Percentiles rank a stretch among this genome's conserved stretches.
These are phyloP conservation scores for Asclepias syriaca DNA, from an alignment of 257 asterid species.

Conservation along the genomic window DNA sequence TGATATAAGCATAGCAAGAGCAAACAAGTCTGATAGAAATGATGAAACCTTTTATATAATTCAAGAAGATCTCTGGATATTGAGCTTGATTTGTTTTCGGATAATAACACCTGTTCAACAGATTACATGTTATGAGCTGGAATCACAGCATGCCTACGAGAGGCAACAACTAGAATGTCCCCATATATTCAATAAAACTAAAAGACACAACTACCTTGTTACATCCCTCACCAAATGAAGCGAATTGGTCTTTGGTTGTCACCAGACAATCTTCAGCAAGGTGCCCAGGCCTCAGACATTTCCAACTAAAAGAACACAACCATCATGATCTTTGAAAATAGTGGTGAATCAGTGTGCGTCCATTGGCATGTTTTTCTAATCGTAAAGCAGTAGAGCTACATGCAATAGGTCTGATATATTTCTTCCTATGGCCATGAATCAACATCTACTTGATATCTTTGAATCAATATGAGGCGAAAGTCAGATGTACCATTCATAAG, in stretches of 20 bases:
- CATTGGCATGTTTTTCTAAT: not conserved
- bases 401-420: not conserved
- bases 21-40: conserved; percentile 7
- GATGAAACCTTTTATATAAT: conserved; percentile 68
- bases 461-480: conserved; percentile 1
- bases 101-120: conserved; percentile 36
- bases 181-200: not conserved
- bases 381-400: not conserved
- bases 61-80: conserved; percentile 60
- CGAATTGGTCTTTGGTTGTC: conserved; percentile 21
- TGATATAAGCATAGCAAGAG: not conserved
- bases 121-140: not conserved
- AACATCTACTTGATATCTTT: not conserved
- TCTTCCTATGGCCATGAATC: not conserved
- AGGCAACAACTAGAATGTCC: conserved; percentile 7
- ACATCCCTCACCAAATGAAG: conserved; percentile 28
- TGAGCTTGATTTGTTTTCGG: conserved; percentile 27
- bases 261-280: conserved; percentile 86
- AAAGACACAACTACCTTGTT: conserved; percentile 28
- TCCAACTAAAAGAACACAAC: conserved; percentile 57
- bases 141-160: not conserved
- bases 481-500: conserved; percentile 59
- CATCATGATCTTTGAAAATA: not conserved
- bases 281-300: conserved; percentile 85
- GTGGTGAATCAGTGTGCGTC: not conserved